Conservation (phyloP, 2,329 filamentous ascomycete species). For the Clarireedia sp. region DNA sequence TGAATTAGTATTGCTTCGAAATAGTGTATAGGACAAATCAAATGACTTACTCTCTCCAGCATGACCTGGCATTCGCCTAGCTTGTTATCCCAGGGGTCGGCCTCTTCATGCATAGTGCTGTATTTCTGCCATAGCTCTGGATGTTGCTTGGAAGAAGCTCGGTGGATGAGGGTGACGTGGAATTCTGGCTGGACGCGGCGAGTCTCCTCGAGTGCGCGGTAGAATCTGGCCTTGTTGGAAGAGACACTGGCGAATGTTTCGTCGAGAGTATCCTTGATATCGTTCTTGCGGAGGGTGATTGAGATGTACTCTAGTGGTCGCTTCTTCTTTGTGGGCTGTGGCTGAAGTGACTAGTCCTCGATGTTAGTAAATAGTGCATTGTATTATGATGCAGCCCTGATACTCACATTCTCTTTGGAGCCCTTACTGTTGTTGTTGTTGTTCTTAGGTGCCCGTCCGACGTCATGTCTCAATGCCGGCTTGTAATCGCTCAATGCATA, state of each 20-base stretch:
- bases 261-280: slow-evolving; percentile 54
- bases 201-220: slow-evolving; percentile 62
- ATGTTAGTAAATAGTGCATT: neutral
- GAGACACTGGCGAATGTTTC: slow-evolving; percentile 54
- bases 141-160: slow-evolving; percentile 50
- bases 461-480: slow-evolving; percentile 67
- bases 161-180: slow-evolving; percentile 91
- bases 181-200: slow-evolving; percentile 77
- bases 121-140: slow-evolving; percentile 73
- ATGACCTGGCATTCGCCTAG: slow-evolving; percentile 59
- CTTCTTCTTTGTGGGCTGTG: slow-evolving; percentile 37
- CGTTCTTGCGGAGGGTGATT: slow-evolving; percentile 44
- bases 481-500: slow-evolving; percentile 68
- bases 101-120: slow-evolving; percentile 43
- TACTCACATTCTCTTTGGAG: slow-evolving; percentile 15
- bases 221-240: slow-evolving; percentile 55
- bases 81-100: slow-evolving; percentile 29
- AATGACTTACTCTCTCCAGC: slow-evolving; percentile 46
- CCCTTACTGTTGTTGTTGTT: slow-evolving; percentile 37
- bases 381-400: neutral
- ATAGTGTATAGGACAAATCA: neutral
- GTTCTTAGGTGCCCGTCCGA: slow-evolving; percentile 45
- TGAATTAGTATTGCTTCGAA: neutral
- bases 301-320: slow-evolving; percentile 57
- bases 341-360: slow-evolving; percentile 11